Percentiles rank a stretch among this genome's conserved stretches.
Conservation (phyloP, 768 basidiomycete species). For the Russula brevipes region DNA sequence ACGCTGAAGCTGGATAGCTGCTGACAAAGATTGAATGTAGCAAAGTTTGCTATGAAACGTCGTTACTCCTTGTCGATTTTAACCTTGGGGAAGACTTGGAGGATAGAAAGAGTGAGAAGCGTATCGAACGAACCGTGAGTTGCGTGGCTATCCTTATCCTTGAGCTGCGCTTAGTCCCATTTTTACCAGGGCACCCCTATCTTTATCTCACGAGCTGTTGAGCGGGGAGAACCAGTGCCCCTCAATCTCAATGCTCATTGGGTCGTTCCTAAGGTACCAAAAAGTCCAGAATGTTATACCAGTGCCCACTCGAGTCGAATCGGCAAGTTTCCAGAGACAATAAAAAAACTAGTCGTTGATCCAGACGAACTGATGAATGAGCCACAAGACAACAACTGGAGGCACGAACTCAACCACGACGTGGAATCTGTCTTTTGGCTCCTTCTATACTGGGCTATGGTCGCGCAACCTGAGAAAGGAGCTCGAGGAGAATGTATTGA, state of each 20-base stretch:
- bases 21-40: not conserved
- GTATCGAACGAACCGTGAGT: not conserved
- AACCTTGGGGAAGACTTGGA: not conserved
- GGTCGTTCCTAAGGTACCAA: too few species aligned
- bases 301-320: not conserved
- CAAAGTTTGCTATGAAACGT: not conserved
- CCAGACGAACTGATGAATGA: not conserved
- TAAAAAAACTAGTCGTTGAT: not conserved
- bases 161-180: not conserved
- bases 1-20: constrained; percentile 1
- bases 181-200: not conserved
- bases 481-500: not conserved
- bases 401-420: constrained; percentile 1
- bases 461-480: not conserved
- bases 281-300: not conserved
- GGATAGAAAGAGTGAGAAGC: not conserved
- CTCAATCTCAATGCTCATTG: too few species aligned
- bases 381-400: not conserved
- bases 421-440: constrained; percentile 4
- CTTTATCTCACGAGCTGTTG: not conserved
- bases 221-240: not conserved
- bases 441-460: constrained; percentile 4
- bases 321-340: not conserved
- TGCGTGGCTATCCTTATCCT: not conserved
- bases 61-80: constrained; percentile 5